Conservation (phyloP, 768 basidiomycete genomes). For the Dioszegia hungarica region DNA sequence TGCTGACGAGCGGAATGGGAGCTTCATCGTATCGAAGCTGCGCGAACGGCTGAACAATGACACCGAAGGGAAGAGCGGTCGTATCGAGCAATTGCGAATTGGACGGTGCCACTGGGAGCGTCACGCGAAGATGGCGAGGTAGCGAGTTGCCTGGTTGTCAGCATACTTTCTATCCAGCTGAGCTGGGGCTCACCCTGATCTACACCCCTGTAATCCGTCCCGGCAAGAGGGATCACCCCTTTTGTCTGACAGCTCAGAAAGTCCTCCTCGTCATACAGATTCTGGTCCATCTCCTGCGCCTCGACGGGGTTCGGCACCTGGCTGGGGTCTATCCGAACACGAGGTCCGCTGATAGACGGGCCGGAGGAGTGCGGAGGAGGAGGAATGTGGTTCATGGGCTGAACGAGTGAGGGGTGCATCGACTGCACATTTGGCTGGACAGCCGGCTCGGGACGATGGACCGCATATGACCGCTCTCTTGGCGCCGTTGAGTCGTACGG, state of each 20-base stretch:
- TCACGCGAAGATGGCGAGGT: slow-evolving; percentile 80
- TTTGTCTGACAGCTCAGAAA: slow-evolving; percentile 62
- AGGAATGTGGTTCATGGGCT: slow-evolving; percentile 53
- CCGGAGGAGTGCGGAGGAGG: slow-evolving; percentile 69
- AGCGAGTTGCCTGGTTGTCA: slow-evolving; percentile 70
- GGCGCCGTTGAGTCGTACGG: slow-evolving; percentile 4
- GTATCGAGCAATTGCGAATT: slow-evolving; percentile 72
- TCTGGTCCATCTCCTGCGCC: slow-evolving; percentile 70
- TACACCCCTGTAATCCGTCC: slow-evolving; percentile 78
- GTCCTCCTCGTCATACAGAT: slow-evolving; percentile 66
- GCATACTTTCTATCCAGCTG: slow-evolving; percentile 7
- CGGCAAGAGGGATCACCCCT: slow-evolving; percentile 70
- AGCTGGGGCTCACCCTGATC: slow-evolving; percentile 67
- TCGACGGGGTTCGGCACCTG: slow-evolving; percentile 91
- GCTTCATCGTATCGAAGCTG: slow-evolving; percentile 66
- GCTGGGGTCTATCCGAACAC: slow-evolving; percentile 65
- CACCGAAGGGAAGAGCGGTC: slow-evolving; percentile 76
- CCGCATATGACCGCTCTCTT: background rate
- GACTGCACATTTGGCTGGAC: background rate
- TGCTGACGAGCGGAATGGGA: slow-evolving; percentile 65
- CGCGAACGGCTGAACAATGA: slow-evolving; percentile 85
- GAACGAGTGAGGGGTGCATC: slow-evolving; percentile 14
- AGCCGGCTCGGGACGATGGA: background rate
- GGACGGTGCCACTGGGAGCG: slow-evolving; percentile 83
- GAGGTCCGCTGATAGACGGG: slow-evolving; percentile 57